A percentile compares a stretch with the other conserved stretches of the same genome.
Conservation (phyloP, 129 eudicot species). For the Centaurea solstitialis region DNA sequence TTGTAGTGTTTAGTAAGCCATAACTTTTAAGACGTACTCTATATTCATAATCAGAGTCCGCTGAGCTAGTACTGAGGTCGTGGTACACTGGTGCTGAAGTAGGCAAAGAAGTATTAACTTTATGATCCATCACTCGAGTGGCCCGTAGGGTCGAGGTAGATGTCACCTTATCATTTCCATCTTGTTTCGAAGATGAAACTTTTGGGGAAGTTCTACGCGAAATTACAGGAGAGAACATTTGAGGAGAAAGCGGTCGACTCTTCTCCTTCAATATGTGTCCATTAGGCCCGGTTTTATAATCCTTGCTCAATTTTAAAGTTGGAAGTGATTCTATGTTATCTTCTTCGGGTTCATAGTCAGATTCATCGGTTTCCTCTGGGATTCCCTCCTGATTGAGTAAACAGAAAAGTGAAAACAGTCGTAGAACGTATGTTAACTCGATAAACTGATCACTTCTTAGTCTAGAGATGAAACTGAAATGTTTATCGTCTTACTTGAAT, state of each 20-base stretch:
- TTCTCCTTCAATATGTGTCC: slow-evolving; percentile 18
- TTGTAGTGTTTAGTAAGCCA: neutral
- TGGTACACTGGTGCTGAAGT: slow-evolving; percentile 41
- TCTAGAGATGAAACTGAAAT: slow-evolving; percentile 5
- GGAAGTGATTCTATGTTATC: slow-evolving; percentile 22
- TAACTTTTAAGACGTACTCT: slow-evolving; percentile 43
- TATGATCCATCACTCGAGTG: slow-evolving; percentile 34
- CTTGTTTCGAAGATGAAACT: slow-evolving; percentile 50
- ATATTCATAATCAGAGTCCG: slow-evolving; percentile 60
- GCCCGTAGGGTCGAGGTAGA: slow-evolving; percentile 48
- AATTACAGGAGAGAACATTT: slow-evolving; percentile 35
- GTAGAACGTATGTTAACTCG: neutral
- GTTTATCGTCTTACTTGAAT: slow-evolving; percentile 39
- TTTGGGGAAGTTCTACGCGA: slow-evolving; percentile 41
- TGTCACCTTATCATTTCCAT: slow-evolving; percentile 28
- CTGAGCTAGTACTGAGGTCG: slow-evolving; percentile 52
- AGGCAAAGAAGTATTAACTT: slow-evolving; percentile 38
- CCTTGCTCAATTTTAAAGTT: slow-evolving; percentile 19
- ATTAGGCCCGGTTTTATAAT: slow-evolving; percentile 20
- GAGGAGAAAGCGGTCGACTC: slow-evolving; percentile 34
- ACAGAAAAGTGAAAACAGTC: slow-evolving; percentile 18
- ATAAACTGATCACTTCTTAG: neutral
- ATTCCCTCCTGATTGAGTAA: slow-evolving; percentile 51
- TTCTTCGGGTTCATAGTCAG: slow-evolving; percentile 34
- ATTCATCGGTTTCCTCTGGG: slow-evolving; percentile 49